Base-by-base conservation (phyloP, 371 early-diverging fungal species). In the Syncephalastrum monosporum region DNA sequence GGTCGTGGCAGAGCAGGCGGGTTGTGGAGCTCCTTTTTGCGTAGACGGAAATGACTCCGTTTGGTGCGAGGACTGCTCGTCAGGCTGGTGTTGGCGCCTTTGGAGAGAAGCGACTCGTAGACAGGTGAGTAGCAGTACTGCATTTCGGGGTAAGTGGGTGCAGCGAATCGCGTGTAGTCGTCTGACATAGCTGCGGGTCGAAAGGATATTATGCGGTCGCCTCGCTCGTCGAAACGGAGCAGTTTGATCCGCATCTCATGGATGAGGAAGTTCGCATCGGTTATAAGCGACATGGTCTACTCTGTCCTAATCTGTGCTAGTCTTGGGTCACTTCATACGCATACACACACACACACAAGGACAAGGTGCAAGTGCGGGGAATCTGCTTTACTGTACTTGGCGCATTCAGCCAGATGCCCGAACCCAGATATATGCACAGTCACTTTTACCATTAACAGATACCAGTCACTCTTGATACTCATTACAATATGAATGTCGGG, bases 221-320 rank as follows among this genome's bases (percentile, higher is more conserved):
- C 88, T 25, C 87, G 79, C 66, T 90, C 92, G 60, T 87, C 88
- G 13, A 86, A 74, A 8, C 82, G 68, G 33, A 91, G 68, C 58
- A 89, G 83, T 61, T 87, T 83, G n/a, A 91, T 78, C n/a, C 89
- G 85, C 61, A 89, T 82, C 63, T 83, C 84, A 68, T 91, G 89
- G 45, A 91, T 85, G 25, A 91, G 68, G 60, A 85, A 91, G n/a
- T 83, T 73, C 13, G 86, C 83, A 74, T 91, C 89, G 53, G 84
- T 82, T 25, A 86, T 71, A 21, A 91, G 74, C 33, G 91, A 84
- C 91, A 91, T 90, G 41, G 24, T 44, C 13, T 50, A 17, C 8
- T 6, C 38, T 33, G 2, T 21, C 21, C 21, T 21, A 21, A 2
- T 21, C 21, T 21, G 21, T 21, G 0, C 21, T 21, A 21, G 21